Evolutionary conservation across 108 stramenopile genomes (phyloP).

Genomic region (Cyclotella sp.): DNA sequence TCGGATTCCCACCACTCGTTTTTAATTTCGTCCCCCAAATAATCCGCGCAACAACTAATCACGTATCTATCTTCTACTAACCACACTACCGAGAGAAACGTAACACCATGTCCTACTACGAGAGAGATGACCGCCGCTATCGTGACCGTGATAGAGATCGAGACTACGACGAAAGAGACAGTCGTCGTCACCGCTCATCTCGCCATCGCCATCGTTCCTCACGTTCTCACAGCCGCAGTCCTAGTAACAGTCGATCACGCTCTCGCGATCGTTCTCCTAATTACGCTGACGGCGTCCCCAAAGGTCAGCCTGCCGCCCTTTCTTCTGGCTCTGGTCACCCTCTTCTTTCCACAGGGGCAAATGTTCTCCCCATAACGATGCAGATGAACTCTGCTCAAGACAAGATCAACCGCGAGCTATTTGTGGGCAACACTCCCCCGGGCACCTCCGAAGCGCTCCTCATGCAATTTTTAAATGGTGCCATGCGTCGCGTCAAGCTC

Average conservation of each 20-base stretch:
- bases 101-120: conserved; percentile 23
- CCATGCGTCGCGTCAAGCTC: conserved; percentile 86
- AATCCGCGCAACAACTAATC: too few relatives aligned
- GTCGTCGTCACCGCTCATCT: background rate
- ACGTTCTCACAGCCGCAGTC: background rate
- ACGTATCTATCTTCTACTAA: too few relatives aligned
- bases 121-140: conserved; percentile 11
- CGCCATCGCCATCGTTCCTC: background rate
- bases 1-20: too few relatives aligned
- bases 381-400: conserved; percentile 53
- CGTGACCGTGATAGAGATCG: background rate
- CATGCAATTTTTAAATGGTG: conserved; percentile 90
- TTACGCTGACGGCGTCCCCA: conserved; percentile 7
- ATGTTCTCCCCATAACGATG: conserved; percentile 6
- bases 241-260: conserved; percentile 19
- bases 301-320: conserved; percentile 12
- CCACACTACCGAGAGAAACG: too few relatives aligned
- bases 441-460: conserved; percentile 85
- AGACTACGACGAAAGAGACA: background rate
- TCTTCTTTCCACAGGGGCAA: background rate
- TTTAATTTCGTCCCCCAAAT: too few relatives aligned
- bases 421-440: conserved; percentile 94
- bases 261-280: conserved; percentile 19
- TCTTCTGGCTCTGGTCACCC: background rate
- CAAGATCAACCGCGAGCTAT: conserved; percentile 92